Evolutionary conservation across 2,329 filamentous ascomycete species (phyloP).

Genomic region (Xylariaceae sp.): DNA sequence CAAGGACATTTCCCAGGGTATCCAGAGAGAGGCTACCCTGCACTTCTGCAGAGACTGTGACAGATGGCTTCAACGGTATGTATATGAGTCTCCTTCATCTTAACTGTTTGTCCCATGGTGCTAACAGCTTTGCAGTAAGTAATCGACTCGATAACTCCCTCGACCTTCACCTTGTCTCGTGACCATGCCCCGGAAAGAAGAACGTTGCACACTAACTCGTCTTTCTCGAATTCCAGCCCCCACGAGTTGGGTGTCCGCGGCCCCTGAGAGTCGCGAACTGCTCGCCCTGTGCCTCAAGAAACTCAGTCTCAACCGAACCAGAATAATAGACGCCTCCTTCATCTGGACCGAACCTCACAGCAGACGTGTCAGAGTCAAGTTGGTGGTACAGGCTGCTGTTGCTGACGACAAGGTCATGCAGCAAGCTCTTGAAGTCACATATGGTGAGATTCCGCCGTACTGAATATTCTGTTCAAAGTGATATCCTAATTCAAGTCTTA

Average conservation of each 20-base stretch:
- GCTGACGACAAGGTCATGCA: constrained; percentile 67
- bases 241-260: constrained; percentile 75
- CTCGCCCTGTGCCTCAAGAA: constrained; percentile 88
- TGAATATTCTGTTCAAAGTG: not conserved
- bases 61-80: constrained; percentile 22
- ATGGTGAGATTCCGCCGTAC: constrained; percentile 33
- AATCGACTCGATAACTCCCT: not conserved
- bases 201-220: not conserved
- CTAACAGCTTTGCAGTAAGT: constrained; percentile 15
- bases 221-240: constrained; percentile 46
- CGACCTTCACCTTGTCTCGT: not conserved
- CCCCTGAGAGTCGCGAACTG: constrained; percentile 84
- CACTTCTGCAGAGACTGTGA: constrained; percentile 62
- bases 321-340: constrained; percentile 93
- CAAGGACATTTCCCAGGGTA: constrained; percentile 85
- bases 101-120: constrained; percentile 58
- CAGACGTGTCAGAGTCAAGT: constrained; percentile 84
- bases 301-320: constrained; percentile 76
- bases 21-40: constrained; percentile 83
- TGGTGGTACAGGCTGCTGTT: constrained; percentile 76
- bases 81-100: not conserved
- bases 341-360: constrained; percentile 99
- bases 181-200: not conserved
- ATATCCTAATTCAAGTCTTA: constrained; percentile 1
- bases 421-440: constrained; percentile 93